Conservation (phyloP, 805 yeast genomes). For the Suhomyces faveliae region DNA sequence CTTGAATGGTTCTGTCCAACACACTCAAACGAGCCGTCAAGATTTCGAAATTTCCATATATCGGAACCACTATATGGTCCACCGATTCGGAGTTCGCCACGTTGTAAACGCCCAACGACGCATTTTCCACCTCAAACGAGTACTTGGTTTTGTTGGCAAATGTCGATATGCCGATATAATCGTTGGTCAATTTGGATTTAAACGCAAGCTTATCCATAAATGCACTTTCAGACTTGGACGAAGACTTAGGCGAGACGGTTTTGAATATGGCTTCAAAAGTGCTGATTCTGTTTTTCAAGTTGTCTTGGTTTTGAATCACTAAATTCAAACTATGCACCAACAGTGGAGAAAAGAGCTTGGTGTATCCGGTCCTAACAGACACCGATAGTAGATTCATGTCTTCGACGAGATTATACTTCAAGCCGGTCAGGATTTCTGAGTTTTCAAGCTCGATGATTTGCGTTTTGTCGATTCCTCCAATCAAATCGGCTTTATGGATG, state of each 20-base stretch:
- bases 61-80: conserved; percentile 18
- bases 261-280: conserved; percentile 7
- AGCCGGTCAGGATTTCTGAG: conserved; percentile 21
- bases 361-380: conserved; percentile 25
- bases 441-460: conserved; percentile 25
- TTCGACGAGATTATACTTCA: conserved; percentile 12
- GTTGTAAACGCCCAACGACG: conserved; percentile 22
- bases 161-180: conserved; percentile 38
- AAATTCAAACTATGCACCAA: conserved; percentile 18
- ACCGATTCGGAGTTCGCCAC: conserved; percentile 13
- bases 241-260: background rate
- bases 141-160: conserved; percentile 30
- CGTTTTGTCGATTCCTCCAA: conserved; percentile 12
- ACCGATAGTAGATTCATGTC: conserved; percentile 15
- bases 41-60: conserved; percentile 38
- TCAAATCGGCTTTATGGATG: conserved; percentile 21
- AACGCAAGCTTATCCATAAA: conserved; percentile 17
- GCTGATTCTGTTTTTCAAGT: conserved; percentile 10
- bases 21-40: conserved; percentile 44
- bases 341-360: conserved; percentile 29
- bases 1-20: conserved; percentile 38
- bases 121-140: conserved; percentile 36
- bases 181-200: conserved; percentile 24
- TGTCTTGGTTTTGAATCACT: conserved; percentile 6
- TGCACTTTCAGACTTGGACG: background rate